phyloP scores from a whole-genome alignment of 495 filamentous ascomycete genomes.

The Lentithecium fluviatile region DNA sequence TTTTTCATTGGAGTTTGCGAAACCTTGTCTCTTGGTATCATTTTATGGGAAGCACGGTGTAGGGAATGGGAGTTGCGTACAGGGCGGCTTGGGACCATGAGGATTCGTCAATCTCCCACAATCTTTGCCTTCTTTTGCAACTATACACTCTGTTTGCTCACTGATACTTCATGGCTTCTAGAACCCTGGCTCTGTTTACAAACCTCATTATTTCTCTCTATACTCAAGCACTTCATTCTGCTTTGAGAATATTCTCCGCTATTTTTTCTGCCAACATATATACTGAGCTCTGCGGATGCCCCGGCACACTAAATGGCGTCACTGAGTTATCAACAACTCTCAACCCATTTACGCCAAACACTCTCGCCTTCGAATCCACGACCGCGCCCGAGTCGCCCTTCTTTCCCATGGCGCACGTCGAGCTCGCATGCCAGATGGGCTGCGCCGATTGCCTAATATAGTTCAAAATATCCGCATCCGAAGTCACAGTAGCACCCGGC shows the following conservation, averaged over 20 bases:
- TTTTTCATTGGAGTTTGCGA: too few species aligned
- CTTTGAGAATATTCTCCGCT: not conserved
- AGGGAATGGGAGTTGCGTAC: too few species aligned
- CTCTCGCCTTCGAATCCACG: constrained; percentile 20
- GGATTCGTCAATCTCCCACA: too few species aligned
- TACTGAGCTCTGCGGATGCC: constrained; percentile 29
- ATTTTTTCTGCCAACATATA: constrained; percentile 21
- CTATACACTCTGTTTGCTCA: too few species aligned
- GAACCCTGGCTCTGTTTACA: too few species aligned
- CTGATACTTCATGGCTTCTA: too few species aligned
- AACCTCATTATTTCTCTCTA: too few species aligned
- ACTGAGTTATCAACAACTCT: constrained; percentile 24
- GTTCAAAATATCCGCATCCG: constrained; percentile 34
- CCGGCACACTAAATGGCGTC: constrained; percentile 21
- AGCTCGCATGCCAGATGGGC: constrained; percentile 23
- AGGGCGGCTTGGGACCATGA: too few species aligned
- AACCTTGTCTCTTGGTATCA: too few species aligned
- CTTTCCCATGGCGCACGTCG: constrained; percentile 28
- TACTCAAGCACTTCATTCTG: too few species aligned
- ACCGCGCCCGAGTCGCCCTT: constrained; percentile 18
- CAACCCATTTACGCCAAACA: constrained; percentile 20
- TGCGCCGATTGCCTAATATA: constrained; percentile 14
- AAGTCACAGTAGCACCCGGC: constrained; percentile 24
- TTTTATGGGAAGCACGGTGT: too few species aligned
- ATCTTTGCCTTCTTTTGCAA: too few species aligned